A percentile compares a stretch with the other conserved stretches of the same genome.
These are phyloP conservation scores for Moesziomyces sp. DNA, from an alignment of 1,284 basidiomycete genomes.

Conservation along the genomic window DNA sequence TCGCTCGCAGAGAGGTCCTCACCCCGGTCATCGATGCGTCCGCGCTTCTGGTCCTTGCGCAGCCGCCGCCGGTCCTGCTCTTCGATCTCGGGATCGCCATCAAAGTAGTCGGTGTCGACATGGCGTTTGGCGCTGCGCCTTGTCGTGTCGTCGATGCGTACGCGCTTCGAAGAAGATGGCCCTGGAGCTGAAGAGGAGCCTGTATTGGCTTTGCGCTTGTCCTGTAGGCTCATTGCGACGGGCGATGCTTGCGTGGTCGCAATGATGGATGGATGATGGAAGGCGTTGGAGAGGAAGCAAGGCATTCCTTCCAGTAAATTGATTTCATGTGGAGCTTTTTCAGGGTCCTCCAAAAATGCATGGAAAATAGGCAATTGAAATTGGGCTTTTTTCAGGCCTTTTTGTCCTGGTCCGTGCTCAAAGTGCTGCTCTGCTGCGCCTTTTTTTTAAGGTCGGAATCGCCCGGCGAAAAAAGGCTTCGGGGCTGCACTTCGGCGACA, in stretches of 20 bases:
- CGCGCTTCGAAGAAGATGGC: constrained; percentile 23
- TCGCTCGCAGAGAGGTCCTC: constrained; percentile 80
- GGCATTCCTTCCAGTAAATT: too few relatives aligned
- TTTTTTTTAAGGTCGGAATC: not conserved
- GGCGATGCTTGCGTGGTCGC: too few relatives aligned
- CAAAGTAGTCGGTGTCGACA: constrained; percentile 35
- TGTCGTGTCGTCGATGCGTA: constrained; percentile 32
- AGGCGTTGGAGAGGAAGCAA: not conserved
- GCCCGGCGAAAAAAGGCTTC: constrained; percentile 2
- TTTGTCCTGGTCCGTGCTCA: not conserved
- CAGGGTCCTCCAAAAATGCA: not conserved
- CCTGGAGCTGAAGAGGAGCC: not conserved
- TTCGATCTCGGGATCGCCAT: constrained; percentile 61
- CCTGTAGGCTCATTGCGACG: constrained; percentile 20
- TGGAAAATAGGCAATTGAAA: not conserved
- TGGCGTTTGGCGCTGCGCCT: constrained; percentile 17
- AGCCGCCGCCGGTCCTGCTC: constrained; percentile 54
- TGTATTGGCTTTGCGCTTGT: constrained; percentile 27
- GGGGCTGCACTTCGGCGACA: constrained; percentile 17
- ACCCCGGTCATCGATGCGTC: constrained; percentile 80
- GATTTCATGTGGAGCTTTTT: not conserved
- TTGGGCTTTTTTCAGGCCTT: not conserved
- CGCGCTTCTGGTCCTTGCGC: constrained; percentile 54
- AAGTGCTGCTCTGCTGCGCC: constrained; percentile 8
- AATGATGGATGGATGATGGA: not conserved